Evolutionary conservation across 257 asterid species (phyloP).

Genomic region (Misopates orontium): DNA sequence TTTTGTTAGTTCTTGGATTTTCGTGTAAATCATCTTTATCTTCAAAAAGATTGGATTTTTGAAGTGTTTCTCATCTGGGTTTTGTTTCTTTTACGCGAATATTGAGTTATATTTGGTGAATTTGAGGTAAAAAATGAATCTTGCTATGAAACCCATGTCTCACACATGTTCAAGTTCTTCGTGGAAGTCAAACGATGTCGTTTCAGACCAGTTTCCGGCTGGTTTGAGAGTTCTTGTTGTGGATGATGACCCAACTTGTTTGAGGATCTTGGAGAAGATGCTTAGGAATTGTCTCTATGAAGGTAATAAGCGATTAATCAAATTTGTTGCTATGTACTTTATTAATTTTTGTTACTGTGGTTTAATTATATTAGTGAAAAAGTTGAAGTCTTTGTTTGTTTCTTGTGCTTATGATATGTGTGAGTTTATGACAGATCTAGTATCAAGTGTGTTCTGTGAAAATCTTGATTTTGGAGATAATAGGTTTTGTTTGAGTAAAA

Average conservation of each 20-base stretch:
- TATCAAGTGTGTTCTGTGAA: not conserved
- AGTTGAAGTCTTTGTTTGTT: constrained; percentile 18
- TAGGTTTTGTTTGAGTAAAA: not conserved
- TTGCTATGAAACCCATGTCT: constrained; percentile 56
- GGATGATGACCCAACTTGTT: constrained; percentile 94
- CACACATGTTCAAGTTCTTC: constrained; percentile 46
- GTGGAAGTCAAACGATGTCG: constrained; percentile 67
- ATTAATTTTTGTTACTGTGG: not conserved
- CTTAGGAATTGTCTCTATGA: constrained; percentile 70
- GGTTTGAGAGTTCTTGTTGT: constrained; percentile 90
- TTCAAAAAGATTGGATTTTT: constrained; percentile 2
- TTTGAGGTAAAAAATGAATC: constrained; percentile 52
- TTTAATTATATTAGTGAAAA: constrained; percentile 7
- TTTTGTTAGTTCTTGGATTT: constrained; percentile 26
- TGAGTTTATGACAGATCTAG: constrained; percentile 30
- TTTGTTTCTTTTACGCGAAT: constrained; percentile 27
- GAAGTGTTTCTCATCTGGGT: constrained; percentile 29
- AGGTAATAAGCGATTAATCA: constrained; percentile 44
- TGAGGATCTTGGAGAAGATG: constrained; percentile 92
- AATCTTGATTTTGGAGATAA: constrained; percentile 16
- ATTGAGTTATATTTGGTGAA: constrained; percentile 5
- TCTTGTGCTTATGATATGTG: not conserved
- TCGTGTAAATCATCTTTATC: constrained; percentile 28
- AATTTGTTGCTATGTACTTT: not conserved
- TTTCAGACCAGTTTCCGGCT: constrained; percentile 77